A percentile compares a stretch with the other conserved stretches of the same genome.
These are phyloP conservation scores for Cutaneotrichosporon sp. DNA, from an alignment of 1,284 basidiomycete species.

Conservation along the genomic window DNA sequence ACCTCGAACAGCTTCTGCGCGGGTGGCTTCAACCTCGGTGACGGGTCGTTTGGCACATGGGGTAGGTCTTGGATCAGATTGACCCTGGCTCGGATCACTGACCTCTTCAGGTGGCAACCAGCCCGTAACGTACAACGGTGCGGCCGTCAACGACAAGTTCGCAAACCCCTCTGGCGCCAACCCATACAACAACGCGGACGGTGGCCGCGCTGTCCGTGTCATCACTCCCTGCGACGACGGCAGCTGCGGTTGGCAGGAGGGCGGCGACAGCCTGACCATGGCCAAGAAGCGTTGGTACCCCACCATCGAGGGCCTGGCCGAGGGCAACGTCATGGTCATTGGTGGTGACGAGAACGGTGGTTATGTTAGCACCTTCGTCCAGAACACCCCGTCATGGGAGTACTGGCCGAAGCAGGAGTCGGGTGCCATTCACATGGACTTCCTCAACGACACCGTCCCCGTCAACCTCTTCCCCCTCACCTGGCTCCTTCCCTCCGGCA, in stretches of 20 bases:
- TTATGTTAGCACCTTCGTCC: slow-evolving; percentile 66
- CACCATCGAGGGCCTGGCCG: slow-evolving; percentile 58
- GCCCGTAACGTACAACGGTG: slow-evolving; percentile 71
- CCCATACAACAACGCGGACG: slow-evolving; percentile 63
- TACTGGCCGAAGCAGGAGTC: slow-evolving; percentile 68
- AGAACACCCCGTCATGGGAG: slow-evolving; percentile 78
- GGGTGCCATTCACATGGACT: slow-evolving; percentile 65
- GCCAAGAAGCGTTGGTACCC: slow-evolving; percentile 79
- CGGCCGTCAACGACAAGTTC: slow-evolving; percentile 41
- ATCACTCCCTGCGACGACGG: slow-evolving; percentile 71
- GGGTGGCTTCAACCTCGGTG: slow-evolving; percentile 56
- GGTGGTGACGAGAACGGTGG: slow-evolving; percentile 56
- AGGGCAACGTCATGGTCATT: slow-evolving; percentile 58
- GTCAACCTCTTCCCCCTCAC: slow-evolving; percentile 85
- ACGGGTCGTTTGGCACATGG: slow-evolving; percentile 45
- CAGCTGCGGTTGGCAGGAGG: slow-evolving; percentile 62
- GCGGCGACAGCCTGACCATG: slow-evolving; percentile 45
- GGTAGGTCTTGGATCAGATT: slow-evolving; percentile 2
- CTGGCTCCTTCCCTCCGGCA: slow-evolving; percentile 79
- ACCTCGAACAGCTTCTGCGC: slow-evolving; percentile 76
- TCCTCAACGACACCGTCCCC: slow-evolving; percentile 82
- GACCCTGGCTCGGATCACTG: background rate
- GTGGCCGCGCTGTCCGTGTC: slow-evolving; percentile 62
- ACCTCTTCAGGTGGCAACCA: slow-evolving; percentile 61
- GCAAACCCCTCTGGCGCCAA: slow-evolving; percentile 53